Conservation (phyloP, 2,329 filamentous ascomycete species). For the Pseudogymnoascus sp. region DNA sequence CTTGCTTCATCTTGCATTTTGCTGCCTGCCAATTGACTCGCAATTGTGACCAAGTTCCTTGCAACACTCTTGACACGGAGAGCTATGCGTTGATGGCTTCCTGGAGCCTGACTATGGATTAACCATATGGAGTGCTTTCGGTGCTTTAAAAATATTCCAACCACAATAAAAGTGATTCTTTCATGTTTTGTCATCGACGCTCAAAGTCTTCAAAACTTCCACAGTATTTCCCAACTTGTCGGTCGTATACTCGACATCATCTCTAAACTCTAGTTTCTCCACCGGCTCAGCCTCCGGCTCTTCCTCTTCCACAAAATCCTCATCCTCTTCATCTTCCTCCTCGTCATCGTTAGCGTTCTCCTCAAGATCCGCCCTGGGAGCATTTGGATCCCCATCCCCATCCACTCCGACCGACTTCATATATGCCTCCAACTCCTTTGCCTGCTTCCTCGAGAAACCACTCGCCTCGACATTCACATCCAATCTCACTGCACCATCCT, state of each 20-base stretch:
- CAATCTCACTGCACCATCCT: constrained; percentile 59
- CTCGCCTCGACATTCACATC: constrained; percentile 88
- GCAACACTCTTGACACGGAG: constrained; percentile 1
- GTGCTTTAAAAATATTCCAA: not conserved
- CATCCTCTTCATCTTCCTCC: constrained; percentile 26
- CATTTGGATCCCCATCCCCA: constrained; percentile 30
- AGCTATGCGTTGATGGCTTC: not conserved
- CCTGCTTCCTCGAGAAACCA: constrained; percentile 94
- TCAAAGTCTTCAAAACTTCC: constrained; percentile 11
- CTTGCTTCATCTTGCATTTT: not conserved
- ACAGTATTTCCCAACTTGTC: constrained; percentile 25
- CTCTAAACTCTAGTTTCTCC: constrained; percentile 15
- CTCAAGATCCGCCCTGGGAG: constrained; percentile 31
- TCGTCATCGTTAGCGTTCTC: constrained; percentile 32
- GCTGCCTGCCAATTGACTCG: constrained; percentile 4
- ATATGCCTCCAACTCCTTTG: constrained; percentile 84
- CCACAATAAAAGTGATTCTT: not conserved
- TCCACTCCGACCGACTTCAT: constrained; percentile 65
- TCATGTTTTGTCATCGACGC: constrained; percentile 27
- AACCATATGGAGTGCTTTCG: not conserved
- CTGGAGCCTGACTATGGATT: not conserved
- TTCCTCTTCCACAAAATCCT: constrained; percentile 24
- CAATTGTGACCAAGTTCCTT: not conserved
- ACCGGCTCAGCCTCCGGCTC: constrained; percentile 16
- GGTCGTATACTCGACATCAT: constrained; percentile 27